Conservation (phyloP, 257 asterid genomes). For the Plectranthus barbatus region DNA sequence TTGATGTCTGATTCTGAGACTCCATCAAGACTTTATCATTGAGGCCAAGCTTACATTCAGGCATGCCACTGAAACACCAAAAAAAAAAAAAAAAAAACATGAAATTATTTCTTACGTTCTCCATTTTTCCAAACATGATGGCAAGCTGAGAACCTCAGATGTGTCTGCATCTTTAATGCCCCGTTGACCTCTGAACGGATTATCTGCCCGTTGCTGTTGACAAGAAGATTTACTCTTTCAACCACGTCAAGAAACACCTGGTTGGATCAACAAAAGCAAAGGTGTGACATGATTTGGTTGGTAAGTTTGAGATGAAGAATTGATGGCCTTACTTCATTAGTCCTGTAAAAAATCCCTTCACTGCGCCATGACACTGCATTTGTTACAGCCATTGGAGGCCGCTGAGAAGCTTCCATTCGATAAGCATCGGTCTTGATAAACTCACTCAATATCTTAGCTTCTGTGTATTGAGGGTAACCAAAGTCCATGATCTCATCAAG, state of each 20-base stretch:
- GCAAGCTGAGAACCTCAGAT: conserved; percentile 50
- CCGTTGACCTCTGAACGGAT: conserved; percentile 95
- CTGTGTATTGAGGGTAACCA: conserved; percentile 97
- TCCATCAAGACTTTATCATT: conserved; percentile 92
- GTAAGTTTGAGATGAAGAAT: neutral
- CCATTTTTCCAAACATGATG: neutral
- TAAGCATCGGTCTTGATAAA: conserved; percentile 98
- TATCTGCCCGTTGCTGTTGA: conserved; percentile 93
- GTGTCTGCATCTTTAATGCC: conserved; percentile 93
- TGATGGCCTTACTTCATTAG: conserved; percentile 64
- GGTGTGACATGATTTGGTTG: neutral
- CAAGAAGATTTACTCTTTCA: conserved; percentile 96
- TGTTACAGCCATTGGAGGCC: conserved; percentile 99
- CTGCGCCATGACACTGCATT: conserved; percentile 99
- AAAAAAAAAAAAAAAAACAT: too few relatives aligned
- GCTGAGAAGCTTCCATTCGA: conserved; percentile 93
- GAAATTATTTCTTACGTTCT: too few relatives aligned
- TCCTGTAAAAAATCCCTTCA: conserved; percentile 90
- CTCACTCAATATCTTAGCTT: conserved; percentile 98
- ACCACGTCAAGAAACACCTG: conserved; percentile 99
- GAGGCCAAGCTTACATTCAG: conserved; percentile 99
- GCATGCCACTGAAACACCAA: conserved; percentile 96
- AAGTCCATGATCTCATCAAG: conserved; percentile 99
- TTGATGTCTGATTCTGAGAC: conserved; percentile 83
- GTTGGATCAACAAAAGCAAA: conserved; percentile 12